Conservation (phyloP, 2,329 filamentous ascomycete species). For the Xenoacremonium recifei region DNA sequence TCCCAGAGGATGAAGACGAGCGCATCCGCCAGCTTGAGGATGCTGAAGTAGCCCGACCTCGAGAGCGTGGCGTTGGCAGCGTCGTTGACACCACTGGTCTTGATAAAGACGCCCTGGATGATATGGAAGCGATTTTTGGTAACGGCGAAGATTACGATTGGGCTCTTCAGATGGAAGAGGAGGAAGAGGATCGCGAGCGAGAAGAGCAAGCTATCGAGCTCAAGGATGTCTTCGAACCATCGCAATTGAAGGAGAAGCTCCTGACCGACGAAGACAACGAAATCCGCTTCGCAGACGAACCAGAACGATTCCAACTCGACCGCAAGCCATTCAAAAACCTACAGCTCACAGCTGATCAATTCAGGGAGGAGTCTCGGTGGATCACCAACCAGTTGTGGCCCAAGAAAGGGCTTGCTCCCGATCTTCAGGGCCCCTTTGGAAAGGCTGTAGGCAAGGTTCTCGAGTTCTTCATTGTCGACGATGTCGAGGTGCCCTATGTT, state of each 20-base stretch:
- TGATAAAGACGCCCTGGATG: slow-evolving; percentile 89
- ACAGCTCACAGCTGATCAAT: slow-evolving; percentile 77
- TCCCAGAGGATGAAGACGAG: slow-evolving; percentile 82
- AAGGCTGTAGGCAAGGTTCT: slow-evolving; percentile 88
- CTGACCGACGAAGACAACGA: slow-evolving; percentile 93
- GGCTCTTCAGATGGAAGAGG: slow-evolving; percentile 85
- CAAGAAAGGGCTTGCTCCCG: slow-evolving; percentile 72
- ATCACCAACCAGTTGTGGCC: slow-evolving; percentile 88
- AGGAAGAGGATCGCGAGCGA: slow-evolving; percentile 74
- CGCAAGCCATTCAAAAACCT: slow-evolving; percentile 84
- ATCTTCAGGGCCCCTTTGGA: slow-evolving; percentile 79
- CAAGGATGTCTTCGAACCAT: slow-evolving; percentile 97
- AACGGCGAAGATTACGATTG: slow-evolving; percentile 95
- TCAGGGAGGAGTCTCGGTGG: slow-evolving; percentile 88
- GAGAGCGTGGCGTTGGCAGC: slow-evolving; percentile 65
- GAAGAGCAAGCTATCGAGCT: slow-evolving; percentile 86
- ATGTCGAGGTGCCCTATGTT: slow-evolving; percentile 95
- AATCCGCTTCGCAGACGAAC: slow-evolving; percentile 85
- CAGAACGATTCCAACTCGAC: slow-evolving; percentile 91
- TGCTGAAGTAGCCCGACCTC: slow-evolving; percentile 80
- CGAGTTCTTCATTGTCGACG: slow-evolving; percentile 91
- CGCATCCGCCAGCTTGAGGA: slow-evolving; percentile 76
- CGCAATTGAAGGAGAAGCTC: slow-evolving; percentile 89
- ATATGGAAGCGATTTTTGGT: slow-evolving; percentile 95
- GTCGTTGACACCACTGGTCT: slow-evolving; percentile 80